Base-by-base conservation (phyloP, 495 filamentous ascomycete genomes). In the Chaetomidium leptoderma region DNA sequence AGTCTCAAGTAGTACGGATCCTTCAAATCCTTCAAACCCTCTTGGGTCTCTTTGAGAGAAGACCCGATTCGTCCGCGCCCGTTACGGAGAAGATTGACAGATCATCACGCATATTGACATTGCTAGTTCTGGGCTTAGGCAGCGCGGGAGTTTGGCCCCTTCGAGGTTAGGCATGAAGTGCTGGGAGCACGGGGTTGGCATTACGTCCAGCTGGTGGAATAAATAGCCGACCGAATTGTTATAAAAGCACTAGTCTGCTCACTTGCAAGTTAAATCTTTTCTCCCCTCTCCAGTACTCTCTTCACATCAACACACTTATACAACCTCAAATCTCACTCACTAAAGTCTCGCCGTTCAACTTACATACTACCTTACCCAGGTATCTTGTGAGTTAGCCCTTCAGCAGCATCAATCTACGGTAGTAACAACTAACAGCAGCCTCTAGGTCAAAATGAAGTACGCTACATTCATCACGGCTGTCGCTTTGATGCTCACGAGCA, bases 1-100 rank as follows among this genome's bases (percentile, higher is more conserved):
- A n/a, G n/a, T n/a, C n/a, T n/a, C n/a, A n/a, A n/a, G n/a, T 39
- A 2, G 36, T 19, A n/a, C 19, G n/a, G 19, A 39, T 39, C 36
- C 36, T 39, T 39, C 36, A n/a, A 39, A 39, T 39, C 36, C 36
- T 39, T n/a, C n/a, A n/a, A n/a, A n/a, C n/a, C n/a, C n/a, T n/a
- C n/a, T n/a, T n/a, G n/a, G n/a, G n/a, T n/a, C n/a, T n/a, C n/a
- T n/a, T n/a, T n/a, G n/a, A n/a, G n/a, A n/a, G n/a, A n/a, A n/a
- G n/a, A n/a, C n/a, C n/a, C n/a, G n/a, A n/a, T n/a, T n/a, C n/a
- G n/a, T n/a, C n/a, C n/a, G n/a, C n/a, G n/a, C n/a, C n/a, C n/a
- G n/a, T n/a, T n/a, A n/a, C n/a, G n/a, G n/a, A n/a, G n/a, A n/a
- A n/a, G n/a, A n/a, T 39, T 39, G 5, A 39, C 36, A n/a, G n/a